Conservation (phyloP, 257 asterid genomes). For the Parsonsia alboflavescens region DNA sequence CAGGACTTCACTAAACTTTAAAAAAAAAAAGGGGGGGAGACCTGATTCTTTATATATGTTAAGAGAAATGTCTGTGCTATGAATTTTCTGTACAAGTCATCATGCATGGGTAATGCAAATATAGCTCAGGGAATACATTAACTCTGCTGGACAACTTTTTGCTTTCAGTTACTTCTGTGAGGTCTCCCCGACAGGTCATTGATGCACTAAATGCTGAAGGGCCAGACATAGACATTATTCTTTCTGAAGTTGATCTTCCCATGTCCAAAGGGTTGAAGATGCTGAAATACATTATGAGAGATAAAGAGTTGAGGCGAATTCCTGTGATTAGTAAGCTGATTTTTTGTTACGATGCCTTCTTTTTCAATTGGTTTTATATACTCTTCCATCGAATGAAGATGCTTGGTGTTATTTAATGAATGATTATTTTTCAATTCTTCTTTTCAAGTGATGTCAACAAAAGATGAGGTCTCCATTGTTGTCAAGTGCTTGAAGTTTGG, state of each 20-base stretch:
- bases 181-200: slow-evolving; percentile 88
- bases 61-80: neutral
- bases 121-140: neutral
- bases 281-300: slow-evolving; percentile 73
- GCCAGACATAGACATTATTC: slow-evolving; percentile 81
- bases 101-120: neutral
- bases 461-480: slow-evolving; percentile 76
- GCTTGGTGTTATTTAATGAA: neutral
- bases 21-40: too few relatives aligned
- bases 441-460: slow-evolving; percentile 88
- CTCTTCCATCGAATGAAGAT: neutral
- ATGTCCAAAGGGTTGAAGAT: slow-evolving; percentile 75
- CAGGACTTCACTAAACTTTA: neutral
- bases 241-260: slow-evolving; percentile 88
- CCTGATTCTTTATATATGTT: neutral
- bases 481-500: slow-evolving; percentile 91
- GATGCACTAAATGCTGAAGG: slow-evolving; percentile 93
- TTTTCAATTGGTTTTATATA: neutral
- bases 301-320: slow-evolving; percentile 69
- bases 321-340: slow-evolving; percentile 80
- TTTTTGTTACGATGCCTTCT: neutral
- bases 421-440: slow-evolving; percentile 9
- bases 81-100: neutral
- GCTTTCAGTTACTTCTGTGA: slow-evolving; percentile 69
- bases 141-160: slow-evolving; percentile 12